These are phyloP conservation scores for Leccinellum albellum DNA, from an alignment of 768 basidiomycete genomes.

Conservation along the genomic window DNA sequence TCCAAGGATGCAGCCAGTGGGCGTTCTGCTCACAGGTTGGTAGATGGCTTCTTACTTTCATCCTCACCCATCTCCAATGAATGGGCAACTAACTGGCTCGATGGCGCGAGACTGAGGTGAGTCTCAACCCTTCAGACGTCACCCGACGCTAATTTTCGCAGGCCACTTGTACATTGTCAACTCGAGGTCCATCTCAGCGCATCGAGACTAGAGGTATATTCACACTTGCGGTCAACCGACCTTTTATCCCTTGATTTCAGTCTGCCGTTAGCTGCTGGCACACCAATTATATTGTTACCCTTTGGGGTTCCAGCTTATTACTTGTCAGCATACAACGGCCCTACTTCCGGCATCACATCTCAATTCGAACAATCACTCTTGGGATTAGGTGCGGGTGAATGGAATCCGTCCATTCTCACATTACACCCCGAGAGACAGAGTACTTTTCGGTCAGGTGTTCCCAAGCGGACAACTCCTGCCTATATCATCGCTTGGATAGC, in stretches of 20 bases:
- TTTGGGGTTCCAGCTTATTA: constrained; percentile 71
- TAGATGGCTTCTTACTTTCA: constrained; percentile 61
- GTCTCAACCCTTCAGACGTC: constrained; percentile 3
- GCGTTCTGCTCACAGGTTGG: constrained; percentile 46
- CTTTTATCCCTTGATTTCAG: constrained; percentile 45
- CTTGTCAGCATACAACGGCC: constrained; percentile 65
- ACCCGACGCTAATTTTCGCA: constrained; percentile 24
- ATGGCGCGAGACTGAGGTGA: constrained; percentile 47
- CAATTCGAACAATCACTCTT: constrained; percentile 62
- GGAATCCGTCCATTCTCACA: constrained; percentile 30
- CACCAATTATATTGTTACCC: constrained; percentile 69
- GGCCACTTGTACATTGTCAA: constrained; percentile 59
- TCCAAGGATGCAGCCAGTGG: constrained; percentile 31
- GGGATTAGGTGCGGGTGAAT: constrained; percentile 59
- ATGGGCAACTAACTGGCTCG: constrained; percentile 67
- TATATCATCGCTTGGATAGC: constrained; percentile 72
- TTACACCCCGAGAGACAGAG: constrained; percentile 20
- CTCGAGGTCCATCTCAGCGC: constrained; percentile 49
- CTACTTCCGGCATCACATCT: constrained; percentile 53
- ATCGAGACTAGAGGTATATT: constrained; percentile 60
- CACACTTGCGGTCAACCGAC: constrained; percentile 53
- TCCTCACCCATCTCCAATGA: constrained; percentile 42
- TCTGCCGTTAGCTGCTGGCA: constrained; percentile 51
- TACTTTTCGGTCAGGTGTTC: constrained; percentile 17
- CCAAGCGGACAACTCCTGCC: constrained; percentile 17